Evolutionary conservation across 164 flowering plant species (phyloP).

Genomic region (Protea cynaroides): DNA sequence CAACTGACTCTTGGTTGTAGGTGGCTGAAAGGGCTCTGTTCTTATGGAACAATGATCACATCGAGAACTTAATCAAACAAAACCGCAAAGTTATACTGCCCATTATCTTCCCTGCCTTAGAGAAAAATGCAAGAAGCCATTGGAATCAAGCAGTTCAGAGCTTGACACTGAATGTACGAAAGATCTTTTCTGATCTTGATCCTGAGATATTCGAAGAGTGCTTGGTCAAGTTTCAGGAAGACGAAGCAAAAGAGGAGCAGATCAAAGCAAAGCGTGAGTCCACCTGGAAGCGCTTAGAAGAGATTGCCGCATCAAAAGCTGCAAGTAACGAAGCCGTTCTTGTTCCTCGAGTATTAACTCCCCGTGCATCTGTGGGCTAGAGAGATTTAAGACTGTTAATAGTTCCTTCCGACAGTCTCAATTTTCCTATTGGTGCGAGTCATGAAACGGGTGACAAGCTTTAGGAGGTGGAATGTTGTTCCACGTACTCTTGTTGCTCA

Average conservation of each 20-base stretch:
- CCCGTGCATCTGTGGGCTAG: conserved; percentile 5
- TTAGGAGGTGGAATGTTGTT: conserved; percentile 10
- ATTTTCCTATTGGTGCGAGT: conserved; percentile 6
- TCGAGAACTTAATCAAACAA: conserved; percentile 58
- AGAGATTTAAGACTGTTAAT: conserved; percentile 1
- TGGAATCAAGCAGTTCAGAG: conserved; percentile 80
- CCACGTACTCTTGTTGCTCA: conserved; percentile 5
- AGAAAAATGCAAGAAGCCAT: conserved; percentile 54
- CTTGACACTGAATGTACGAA: conserved; percentile 60
- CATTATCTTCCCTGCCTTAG: conserved; percentile 68
- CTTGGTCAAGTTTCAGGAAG: conserved; percentile 52
- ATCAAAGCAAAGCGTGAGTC: conserved; percentile 46
- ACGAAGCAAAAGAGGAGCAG: conserved; percentile 44
- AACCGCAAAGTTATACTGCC: conserved; percentile 60
- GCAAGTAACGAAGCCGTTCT: conserved; percentile 40
- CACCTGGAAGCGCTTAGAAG: conserved; percentile 67
- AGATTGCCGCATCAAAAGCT: conserved; percentile 45
- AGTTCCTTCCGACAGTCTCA: conserved; percentile 6
- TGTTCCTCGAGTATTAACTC: conserved; percentile 14
- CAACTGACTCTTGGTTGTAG: conserved; percentile 23
- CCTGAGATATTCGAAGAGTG: conserved; percentile 61
- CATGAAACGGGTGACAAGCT: conserved; percentile 7
- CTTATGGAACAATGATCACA: conserved; percentile 73
- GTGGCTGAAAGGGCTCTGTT: conserved; percentile 75
- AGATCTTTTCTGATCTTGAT: conserved; percentile 64